Conservation (phyloP, 768 basidiomycete genomes). For the Tulasnella sp. region DNA sequence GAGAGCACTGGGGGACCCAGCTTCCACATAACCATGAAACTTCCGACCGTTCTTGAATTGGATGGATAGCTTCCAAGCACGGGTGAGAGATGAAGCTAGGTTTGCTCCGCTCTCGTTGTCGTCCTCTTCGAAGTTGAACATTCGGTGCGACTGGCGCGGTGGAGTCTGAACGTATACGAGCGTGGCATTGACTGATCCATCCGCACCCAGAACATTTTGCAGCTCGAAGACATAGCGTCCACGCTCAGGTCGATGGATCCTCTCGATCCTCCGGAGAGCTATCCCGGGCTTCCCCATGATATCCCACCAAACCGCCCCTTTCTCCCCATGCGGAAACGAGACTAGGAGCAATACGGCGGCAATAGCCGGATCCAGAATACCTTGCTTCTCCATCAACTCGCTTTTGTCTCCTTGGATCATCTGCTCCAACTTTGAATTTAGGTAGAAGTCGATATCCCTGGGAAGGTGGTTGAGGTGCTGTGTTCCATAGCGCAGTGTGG, state of each 20-base stretch:
- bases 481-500: background rate
- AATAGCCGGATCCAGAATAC: background rate
- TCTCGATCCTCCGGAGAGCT: background rate
- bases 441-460: background rate
- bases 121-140: background rate
- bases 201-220: background rate
- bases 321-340: background rate
- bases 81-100: constrained; percentile 44
- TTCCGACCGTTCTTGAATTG: constrained; percentile 85
- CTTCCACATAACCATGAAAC: constrained; percentile 86
- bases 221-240: background rate
- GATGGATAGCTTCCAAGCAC: constrained; percentile 90
- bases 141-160: background rate
- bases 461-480: background rate
- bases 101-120: background rate
- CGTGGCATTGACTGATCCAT: background rate
- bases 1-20: constrained; percentile 28
- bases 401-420: background rate
- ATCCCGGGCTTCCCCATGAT: too few species aligned
- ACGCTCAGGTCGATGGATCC: background rate
- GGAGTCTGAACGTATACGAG: background rate
- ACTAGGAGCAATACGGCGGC: background rate
- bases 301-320: too few species aligned
- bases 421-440: background rate
- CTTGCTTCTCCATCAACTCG: background rate